These are phyloP conservation scores for Leptomonas seymouri DNA, from an alignment of 208 protist genomes.

Conservation along the genomic window DNA sequence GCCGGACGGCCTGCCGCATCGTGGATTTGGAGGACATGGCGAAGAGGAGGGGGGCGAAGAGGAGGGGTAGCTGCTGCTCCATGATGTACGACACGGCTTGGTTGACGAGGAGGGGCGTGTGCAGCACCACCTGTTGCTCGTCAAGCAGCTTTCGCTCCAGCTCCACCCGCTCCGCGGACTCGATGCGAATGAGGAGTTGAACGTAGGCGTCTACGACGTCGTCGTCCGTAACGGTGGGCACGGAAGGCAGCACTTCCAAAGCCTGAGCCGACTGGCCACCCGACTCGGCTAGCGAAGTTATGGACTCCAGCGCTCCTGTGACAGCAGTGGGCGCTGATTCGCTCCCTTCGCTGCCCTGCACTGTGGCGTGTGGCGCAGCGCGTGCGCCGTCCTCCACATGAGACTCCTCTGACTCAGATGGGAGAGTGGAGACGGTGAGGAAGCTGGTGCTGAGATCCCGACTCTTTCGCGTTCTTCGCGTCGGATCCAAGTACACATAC, in stretches of 20 bases:
- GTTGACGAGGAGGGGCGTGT: constrained; percentile 28
- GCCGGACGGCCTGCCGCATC: constrained; percentile 50
- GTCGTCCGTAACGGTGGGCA: constrained; percentile 8
- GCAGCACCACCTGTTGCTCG: constrained; percentile 39
- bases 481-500: constrained; percentile 2
- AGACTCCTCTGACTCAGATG: background rate
- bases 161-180: constrained; percentile 64
- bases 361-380: background rate
- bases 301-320: background rate
- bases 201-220: constrained; percentile 46
- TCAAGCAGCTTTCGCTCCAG: constrained; percentile 46
- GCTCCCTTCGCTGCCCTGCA: background rate
- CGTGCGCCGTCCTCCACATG: background rate
- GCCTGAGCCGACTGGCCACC: background rate
- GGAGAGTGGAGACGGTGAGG: constrained; percentile 1
- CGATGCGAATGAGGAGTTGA: constrained; percentile 57
- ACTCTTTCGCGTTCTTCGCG: background rate
- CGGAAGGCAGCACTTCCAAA: background rate
- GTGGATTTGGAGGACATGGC: constrained; percentile 39
- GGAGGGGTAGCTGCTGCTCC: constrained; percentile 37
- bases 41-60: constrained; percentile 64
- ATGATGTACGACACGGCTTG: constrained; percentile 32
- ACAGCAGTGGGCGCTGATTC: background rate
- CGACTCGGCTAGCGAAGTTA: background rate
- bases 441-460: background rate